These are phyloP conservation scores for Dothideomycetes sp. DNA, from an alignment of 2,329 filamentous ascomycete species.

Conservation along the genomic window DNA sequence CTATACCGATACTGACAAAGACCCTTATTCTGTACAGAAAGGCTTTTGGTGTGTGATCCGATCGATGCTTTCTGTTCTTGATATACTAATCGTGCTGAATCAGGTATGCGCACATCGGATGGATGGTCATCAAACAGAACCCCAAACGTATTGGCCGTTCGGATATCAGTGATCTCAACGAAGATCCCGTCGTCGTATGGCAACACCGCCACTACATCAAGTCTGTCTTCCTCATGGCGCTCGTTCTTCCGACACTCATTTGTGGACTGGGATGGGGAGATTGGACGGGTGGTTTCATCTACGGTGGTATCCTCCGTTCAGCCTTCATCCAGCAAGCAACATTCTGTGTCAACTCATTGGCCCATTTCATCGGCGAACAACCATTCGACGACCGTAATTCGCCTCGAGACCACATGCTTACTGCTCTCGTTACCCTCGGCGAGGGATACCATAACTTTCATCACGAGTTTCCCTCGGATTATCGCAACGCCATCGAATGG, in stretches of 20 bases:
- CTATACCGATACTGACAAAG: constrained; percentile 87
- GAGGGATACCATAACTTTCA: constrained; percentile 95
- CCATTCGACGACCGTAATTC: constrained; percentile 90
- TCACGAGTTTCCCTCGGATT: constrained; percentile 88
- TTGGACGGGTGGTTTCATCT: constrained; percentile 73
- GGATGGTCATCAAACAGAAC: constrained; percentile 93
- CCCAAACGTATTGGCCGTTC: constrained; percentile 79
- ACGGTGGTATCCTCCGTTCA: constrained; percentile 74
- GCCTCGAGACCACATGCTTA: constrained; percentile 79
- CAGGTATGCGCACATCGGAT: constrained; percentile 78
- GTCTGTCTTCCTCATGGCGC: constrained; percentile 66
- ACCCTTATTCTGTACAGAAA: constrained; percentile 85
- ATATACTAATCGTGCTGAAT: too few species aligned
- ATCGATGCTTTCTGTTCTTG: too few species aligned
- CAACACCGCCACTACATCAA: constrained; percentile 82
- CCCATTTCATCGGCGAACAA: constrained; percentile 86
- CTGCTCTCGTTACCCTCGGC: constrained; percentile 73
- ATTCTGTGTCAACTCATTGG: constrained; percentile 89
- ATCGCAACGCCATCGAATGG: constrained; percentile 86
- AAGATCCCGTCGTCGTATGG: constrained; percentile 76
- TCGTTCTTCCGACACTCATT: constrained; percentile 65
- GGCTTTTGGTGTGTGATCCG: constrained; percentile 64
- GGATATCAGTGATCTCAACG: constrained; percentile 80
- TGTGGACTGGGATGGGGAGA: constrained; percentile 73
- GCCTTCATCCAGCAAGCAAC: constrained; percentile 88